A percentile compares a stretch with the other conserved stretches of the same genome.
phyloP scores from a whole-genome alignment of 176 grass and related monocot genomes.

The Eremochloa ophiuroides region DNA sequence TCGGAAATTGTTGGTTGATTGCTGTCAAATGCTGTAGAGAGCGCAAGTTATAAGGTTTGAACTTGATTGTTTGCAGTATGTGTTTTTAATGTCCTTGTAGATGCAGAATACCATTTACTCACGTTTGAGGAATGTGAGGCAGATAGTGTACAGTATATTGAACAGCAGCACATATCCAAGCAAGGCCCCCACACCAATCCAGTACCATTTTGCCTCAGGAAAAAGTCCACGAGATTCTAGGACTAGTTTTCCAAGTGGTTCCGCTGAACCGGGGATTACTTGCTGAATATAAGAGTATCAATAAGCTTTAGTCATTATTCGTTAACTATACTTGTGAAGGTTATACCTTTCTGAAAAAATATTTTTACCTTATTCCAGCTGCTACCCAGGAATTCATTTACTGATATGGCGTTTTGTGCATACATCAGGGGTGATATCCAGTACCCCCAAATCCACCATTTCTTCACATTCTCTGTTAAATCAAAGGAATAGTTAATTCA shows the following conservation, averaged over 20 bases:
- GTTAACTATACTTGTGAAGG: background rate
- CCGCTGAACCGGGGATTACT: background rate
- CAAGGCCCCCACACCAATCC: conserved; percentile 69
- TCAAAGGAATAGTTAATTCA: background rate
- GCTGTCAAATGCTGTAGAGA: conserved; percentile 52
- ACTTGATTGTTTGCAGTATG: conserved; percentile 3
- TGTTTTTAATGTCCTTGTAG: background rate
- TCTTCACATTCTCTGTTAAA: conserved; percentile 65
- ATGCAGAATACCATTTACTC: conserved; percentile 11
- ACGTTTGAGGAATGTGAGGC: conserved; percentile 71
- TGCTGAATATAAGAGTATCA: conserved; percentile 3
- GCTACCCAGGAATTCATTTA: conserved; percentile 72
- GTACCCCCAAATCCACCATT: conserved; percentile 86
- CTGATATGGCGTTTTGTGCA: conserved; percentile 64
- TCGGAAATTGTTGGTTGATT: conserved; percentile 58
- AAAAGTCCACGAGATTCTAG: conserved; percentile 62
- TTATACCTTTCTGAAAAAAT: background rate
- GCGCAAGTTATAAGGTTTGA: background rate
- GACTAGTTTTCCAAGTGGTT: conserved; percentile 46
- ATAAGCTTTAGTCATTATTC: conserved; percentile 18
- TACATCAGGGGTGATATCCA: conserved; percentile 79
- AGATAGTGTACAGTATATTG: conserved; percentile 68
- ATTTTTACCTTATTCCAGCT: conserved; percentile 62
- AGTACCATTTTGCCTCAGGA: conserved; percentile 62
- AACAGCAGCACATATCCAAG: conserved; percentile 71